phyloP scores from a whole-genome alignment of 2,329 filamentous ascomycete species.

The Mollisia scopiformis region DNA sequence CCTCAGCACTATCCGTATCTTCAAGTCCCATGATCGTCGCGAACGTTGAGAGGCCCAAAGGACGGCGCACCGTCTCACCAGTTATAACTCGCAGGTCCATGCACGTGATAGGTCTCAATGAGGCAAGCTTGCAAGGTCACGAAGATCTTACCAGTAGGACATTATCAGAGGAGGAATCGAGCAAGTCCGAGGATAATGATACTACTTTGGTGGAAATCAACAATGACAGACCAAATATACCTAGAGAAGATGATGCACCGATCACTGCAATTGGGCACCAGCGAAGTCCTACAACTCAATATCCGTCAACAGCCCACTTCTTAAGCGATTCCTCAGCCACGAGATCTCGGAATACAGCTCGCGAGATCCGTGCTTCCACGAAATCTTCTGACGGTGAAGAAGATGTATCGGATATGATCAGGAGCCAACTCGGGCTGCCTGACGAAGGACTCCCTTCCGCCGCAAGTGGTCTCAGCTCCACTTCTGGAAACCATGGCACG shows the following conservation, averaged over 20 bases:
- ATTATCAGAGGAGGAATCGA: neutral
- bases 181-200: neutral
- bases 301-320: neutral
- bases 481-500: too few relatives aligned
- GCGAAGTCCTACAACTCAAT: neutral
- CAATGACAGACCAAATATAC: neutral
- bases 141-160: neutral
- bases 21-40: neutral
- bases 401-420: neutral
- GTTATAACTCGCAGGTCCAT: neutral
- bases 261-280: neutral
- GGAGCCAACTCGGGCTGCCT: neutral
- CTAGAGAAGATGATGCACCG: neutral
- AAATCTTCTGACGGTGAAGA: slow-evolving; percentile 1
- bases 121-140: neutral
- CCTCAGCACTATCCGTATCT: neutral
- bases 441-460: neutral
- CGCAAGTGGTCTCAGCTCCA: neutral
- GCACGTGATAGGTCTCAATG: neutral
- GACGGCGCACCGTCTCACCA: neutral
- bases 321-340: neutral
- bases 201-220: neutral
- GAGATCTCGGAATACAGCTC: neutral
- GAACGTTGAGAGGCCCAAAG: neutral
- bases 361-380: neutral